phyloP scores from a whole-genome alignment of 257 asterid species.

The Jacaranda copaia region DNA sequence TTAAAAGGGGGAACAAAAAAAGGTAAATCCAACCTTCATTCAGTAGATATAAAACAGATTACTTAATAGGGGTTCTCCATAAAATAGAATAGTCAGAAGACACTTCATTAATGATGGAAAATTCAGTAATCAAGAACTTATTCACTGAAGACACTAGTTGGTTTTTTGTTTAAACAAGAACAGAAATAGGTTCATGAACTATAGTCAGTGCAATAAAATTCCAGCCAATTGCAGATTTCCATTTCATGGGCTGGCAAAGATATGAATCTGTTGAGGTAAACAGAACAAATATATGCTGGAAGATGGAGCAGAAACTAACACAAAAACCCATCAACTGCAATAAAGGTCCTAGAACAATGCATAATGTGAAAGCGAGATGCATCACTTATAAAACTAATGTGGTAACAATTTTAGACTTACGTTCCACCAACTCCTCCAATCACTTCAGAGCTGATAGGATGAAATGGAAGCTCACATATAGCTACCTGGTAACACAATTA shows the following conservation, averaged over 20 bases:
- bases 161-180: too few relatives aligned
- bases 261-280: neutral
- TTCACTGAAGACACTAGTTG: too few relatives aligned
- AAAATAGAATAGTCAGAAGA: too few relatives aligned
- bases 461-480: slow-evolving; percentile 98
- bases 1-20: neutral
- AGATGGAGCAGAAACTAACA: slow-evolving; percentile 15
- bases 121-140: too few relatives aligned
- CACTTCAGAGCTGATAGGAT: slow-evolving; percentile 93
- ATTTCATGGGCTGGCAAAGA: neutral
- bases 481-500: slow-evolving; percentile 64
- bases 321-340: slow-evolving; percentile 11
- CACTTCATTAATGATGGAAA: too few relatives aligned
- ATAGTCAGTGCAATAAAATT: neutral
- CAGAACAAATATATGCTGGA: neutral
- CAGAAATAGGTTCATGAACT: too few relatives aligned
- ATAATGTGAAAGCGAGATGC: slow-evolving; percentile 25
- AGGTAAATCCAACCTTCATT: neutral
- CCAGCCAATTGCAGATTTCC: neutral
- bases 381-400: slow-evolving; percentile 23
- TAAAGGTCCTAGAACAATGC: slow-evolving; percentile 17
- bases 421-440: slow-evolving; percentile 99
- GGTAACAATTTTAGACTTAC: slow-evolving; percentile 55
- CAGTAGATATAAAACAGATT: neutral
- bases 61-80: too few relatives aligned